phyloP scores from a whole-genome alignment of 2,329 filamentous ascomycete species.

The Grosmannia clavigera region DNA sequence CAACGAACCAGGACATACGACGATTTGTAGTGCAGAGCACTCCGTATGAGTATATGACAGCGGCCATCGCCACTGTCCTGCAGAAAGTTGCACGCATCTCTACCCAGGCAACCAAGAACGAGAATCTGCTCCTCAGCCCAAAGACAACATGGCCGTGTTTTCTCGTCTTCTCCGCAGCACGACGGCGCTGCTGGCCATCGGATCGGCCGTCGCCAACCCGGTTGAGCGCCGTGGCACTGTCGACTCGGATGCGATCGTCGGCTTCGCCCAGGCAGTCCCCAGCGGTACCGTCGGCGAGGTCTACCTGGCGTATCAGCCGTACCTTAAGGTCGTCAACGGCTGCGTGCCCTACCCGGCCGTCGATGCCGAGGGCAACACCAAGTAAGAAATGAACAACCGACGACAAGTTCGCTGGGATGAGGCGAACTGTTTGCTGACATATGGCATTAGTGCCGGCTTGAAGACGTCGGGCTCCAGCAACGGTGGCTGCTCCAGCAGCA shows the following conservation, averaged over 20 bases:
- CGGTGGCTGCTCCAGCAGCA: constrained; percentile 21
- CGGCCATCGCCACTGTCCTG: background rate
- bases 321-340: constrained; percentile 41
- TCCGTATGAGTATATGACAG: background rate
- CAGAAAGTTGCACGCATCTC: background rate
- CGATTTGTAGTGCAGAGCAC: background rate
- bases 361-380: constrained; percentile 42
- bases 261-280: constrained; percentile 41
- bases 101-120: background rate
- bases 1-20: background rate
- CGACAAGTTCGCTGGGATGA: background rate
- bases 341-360: constrained; percentile 53
- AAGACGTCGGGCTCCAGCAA: constrained; percentile 17
- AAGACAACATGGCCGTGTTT: background rate
- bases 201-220: constrained; percentile 1
- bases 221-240: constrained; percentile 16
- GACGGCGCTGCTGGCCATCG: background rate
- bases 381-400: constrained; percentile 23
- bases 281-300: constrained; percentile 29
- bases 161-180: constrained; percentile 5
- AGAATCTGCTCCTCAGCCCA: background rate
- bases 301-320: constrained; percentile 44
- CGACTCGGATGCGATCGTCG: constrained; percentile 28
- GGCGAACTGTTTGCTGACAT: too few relatives aligned
- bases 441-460: constrained; percentile 20